Conservation (phyloP, 2,329 filamentous ascomycete species). For the Hortaea werneckii region DNA sequence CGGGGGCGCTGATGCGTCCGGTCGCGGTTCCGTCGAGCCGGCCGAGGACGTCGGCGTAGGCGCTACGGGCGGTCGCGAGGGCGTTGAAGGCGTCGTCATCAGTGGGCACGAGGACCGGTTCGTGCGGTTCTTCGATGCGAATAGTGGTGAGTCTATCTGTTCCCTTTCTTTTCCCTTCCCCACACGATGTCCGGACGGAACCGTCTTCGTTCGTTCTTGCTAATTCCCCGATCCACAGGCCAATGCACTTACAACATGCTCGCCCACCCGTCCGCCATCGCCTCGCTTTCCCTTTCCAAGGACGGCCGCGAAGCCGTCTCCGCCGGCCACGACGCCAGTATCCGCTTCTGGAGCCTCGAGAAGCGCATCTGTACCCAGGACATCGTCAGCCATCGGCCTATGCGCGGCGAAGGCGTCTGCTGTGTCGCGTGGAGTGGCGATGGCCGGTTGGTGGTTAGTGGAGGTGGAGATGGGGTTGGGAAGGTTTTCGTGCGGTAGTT, state of each 20-base stretch:
- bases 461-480: constrained; percentile 87
- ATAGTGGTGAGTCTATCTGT: constrained; percentile 65
- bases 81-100: constrained; percentile 84
- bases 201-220: too few relatives aligned
- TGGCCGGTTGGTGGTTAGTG: constrained; percentile 86
- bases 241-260: constrained; percentile 99
- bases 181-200: too few relatives aligned
- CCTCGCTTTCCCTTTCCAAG: constrained; percentile 79
- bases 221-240: too few relatives aligned
- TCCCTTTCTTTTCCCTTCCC: not conserved
- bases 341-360: constrained; percentile 95
- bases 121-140: constrained; percentile 95
- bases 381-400: constrained; percentile 82
- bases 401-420: constrained; percentile 93
- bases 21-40: constrained; percentile 47
- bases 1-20: constrained; percentile 46
- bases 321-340: constrained; percentile 86
- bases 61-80: constrained; percentile 67
- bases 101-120: constrained; percentile 94
- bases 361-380: constrained; percentile 93
- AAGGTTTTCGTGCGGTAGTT: constrained; percentile 63
- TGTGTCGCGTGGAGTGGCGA: constrained; percentile 93
- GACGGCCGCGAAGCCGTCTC: constrained; percentile 92
- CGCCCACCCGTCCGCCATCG: constrained; percentile 87
- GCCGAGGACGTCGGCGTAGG: constrained; percentile 68